Evolutionary conservation across 1,284 basidiomycete species (phyloP), one percentile per base, ranked within the genome.

Genomic region (Cryptococcus sp.): DNA sequence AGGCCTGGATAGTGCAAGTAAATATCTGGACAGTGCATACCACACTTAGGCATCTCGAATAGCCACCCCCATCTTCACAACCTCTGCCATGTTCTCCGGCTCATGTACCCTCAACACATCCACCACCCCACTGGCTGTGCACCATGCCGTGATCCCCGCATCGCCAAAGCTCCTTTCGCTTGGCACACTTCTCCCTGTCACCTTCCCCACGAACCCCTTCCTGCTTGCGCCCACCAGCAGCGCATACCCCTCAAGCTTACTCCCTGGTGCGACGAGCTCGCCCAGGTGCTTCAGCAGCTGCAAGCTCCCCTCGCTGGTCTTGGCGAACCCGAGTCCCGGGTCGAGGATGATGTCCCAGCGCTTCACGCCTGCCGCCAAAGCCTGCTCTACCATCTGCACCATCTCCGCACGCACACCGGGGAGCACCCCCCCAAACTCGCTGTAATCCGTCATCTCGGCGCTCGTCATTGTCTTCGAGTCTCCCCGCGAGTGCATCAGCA

Each of bases 251-350:
- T 52, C 48, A 48, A 52, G 46, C 35, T 16, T 20, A 28, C 43
- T 64, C 36, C 50, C 56, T 4, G 48, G 35, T 18, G 24, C 16
- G 0, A 83, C 82, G 36, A 90, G 70, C 18, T 71, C 66, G 0
- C 77, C 66, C 2, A 86, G 80, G 38, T 82, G 66, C 7, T 85
- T 80, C 49, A 96, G 75, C 4, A 96, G 70, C 56, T 81, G 80
- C 23, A 95, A 65, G 75, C 96, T 95, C 3, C 84, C 90, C 20
- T 85, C 80, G 1, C 86, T 74, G 0, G 85, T 83, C 77, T 98
- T 98, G 71, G 94, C 95, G 72, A 98, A 99, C 6, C 96, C 95
- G 50, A 98, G 80, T 0, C 96, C 95, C 0, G 95, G 92, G 77
- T 98, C 96, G 13, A 90, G 81, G 51, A 98, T 83, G 55, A 98